Evolutionary conservation across 805 yeast species (phyloP).

Genomic region (Teunomyces lycoperdinae): DNA sequence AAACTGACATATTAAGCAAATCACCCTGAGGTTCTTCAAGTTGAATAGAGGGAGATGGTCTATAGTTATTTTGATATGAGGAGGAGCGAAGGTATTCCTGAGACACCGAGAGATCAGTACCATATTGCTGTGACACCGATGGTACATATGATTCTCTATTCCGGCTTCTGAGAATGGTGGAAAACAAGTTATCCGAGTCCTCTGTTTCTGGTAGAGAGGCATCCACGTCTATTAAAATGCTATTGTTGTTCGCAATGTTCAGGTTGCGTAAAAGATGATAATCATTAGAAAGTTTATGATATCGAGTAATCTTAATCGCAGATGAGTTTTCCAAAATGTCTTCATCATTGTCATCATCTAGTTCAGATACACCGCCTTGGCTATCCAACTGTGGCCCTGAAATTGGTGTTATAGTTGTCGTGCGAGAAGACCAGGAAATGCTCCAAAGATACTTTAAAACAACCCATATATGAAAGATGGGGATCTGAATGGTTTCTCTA

Average conservation of each 20-base stretch:
- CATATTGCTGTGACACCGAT: slow-evolving; percentile 25
- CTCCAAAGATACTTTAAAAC: not conserved
- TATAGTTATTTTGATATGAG: slow-evolving; percentile 31
- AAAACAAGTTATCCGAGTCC: not conserved
- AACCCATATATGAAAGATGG: not conserved
- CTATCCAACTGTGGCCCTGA: not conserved
- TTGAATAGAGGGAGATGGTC: slow-evolving; percentile 20
- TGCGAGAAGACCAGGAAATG: not conserved
- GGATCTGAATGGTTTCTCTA: not conserved
- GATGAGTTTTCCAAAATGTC: not conserved
- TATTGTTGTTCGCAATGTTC: slow-evolving; percentile 5
- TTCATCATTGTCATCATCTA: not conserved
- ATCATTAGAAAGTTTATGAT: slow-evolving; percentile 7
- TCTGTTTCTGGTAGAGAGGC: not conserved
- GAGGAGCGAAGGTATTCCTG: slow-evolving; percentile 11
- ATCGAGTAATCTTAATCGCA: not conserved
- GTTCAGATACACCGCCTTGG: not conserved
- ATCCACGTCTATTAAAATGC: slow-evolving; percentile 10
- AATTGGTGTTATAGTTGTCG: not conserved
- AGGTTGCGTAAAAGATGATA: slow-evolving; percentile 7
- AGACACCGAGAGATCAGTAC: slow-evolving; percentile 28
- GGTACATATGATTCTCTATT: not conserved
- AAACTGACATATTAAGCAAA: slow-evolving; percentile 1
- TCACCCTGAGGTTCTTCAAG: not conserved
- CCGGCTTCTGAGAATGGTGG: not conserved